phyloP scores from a whole-genome alignment of 2,329 filamentous ascomycete species.

The Diaporthe velutina region DNA sequence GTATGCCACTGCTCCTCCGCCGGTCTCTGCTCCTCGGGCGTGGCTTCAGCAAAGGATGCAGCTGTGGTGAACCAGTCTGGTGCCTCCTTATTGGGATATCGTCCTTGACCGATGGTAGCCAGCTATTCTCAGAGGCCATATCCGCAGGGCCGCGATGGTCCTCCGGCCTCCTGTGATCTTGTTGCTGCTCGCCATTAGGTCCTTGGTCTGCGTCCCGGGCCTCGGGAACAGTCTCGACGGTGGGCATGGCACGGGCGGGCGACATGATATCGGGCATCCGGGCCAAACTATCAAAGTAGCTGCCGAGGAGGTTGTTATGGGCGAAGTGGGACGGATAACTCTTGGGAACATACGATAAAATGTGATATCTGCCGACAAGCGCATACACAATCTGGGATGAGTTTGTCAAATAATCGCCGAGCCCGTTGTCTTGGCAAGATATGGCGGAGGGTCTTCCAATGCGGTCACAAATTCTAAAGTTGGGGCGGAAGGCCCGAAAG shows the following conservation, averaged over 20 bases:
- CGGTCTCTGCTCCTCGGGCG: constrained; percentile 38
- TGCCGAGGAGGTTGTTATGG: constrained; percentile 11
- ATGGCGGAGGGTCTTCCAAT: background rate
- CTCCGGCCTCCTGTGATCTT: background rate
- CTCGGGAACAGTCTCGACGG: constrained; percentile 37
- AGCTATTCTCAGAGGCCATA: background rate
- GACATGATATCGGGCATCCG: constrained; percentile 27
- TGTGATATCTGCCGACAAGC: constrained; percentile 4
- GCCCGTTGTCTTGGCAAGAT: constrained; percentile 15
- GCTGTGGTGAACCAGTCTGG: constrained; percentile 29
- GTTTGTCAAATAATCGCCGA: constrained; percentile 18
- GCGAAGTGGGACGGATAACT: constrained; percentile 9
- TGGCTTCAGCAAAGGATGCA: constrained; percentile 29
- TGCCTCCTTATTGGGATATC: background rate
- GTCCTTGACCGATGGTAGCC: constrained; percentile 7
- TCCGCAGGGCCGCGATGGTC: background rate
- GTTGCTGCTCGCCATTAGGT: constrained; percentile 12
- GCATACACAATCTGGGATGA: constrained; percentile 18
- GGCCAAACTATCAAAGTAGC: constrained; percentile 16
- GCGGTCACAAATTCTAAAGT: constrained; percentile 2
- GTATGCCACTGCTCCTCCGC: constrained; percentile 36
- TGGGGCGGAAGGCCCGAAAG: constrained; percentile 21
- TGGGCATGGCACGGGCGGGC: constrained; percentile 28
- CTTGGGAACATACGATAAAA: constrained; percentile 30
- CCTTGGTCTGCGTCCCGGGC: constrained; percentile 22